Evolutionary conservation across 106 monocot species (phyloP), one percentile per base, ranked within the genome.

Genomic region (Platanthera zijinensis): DNA sequence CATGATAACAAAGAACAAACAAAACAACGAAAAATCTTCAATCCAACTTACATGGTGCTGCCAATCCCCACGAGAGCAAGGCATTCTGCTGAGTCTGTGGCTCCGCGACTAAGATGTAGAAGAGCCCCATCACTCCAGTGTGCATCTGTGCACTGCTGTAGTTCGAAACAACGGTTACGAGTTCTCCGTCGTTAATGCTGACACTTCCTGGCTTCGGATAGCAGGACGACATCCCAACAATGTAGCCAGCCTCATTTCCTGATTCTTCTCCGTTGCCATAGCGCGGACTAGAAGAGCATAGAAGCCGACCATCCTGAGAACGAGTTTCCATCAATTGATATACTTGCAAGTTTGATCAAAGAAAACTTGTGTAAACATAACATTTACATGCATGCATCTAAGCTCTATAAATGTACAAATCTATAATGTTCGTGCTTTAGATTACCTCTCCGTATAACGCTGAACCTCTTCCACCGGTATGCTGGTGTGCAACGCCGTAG

Each of bases 401-500:
- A 0, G 0, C 5, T n/a, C n/a, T n/a, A n/a, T n/a, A n/a, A n/a
- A 56, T 11, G 13, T 11, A 52, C 32, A 32, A 52, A 52, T 11
- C 52, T 13, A 9, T 11, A 52, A 52, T 13, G 13, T 9, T 10
- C 32, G 22, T 47, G 17, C 10, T 18, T 10, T 50, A 45, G 9
- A 49, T 84, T 59, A 95, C 95, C 92, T 92, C 78, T 17, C 92
- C 88, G 63, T 88, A 90, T 0, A 95, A 79, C 30, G 86, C 61
- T 46, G 86, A 74, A 53, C 95, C 90, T 21, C 75, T 3, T 51
- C 95, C 95, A 28, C 83, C 90, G 5, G 88, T 56, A 50, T 95
- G 95, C 71, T 90, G 92, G 81, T 95, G 95, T 2, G 91, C 84
- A 52, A 84, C 90, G 28, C 84, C 95, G 50, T 92, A 95, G 18